These are phyloP conservation scores for Sclerotinia minor DNA, from an alignment of 2,329 filamentous ascomycete species.

Conservation along the genomic window DNA sequence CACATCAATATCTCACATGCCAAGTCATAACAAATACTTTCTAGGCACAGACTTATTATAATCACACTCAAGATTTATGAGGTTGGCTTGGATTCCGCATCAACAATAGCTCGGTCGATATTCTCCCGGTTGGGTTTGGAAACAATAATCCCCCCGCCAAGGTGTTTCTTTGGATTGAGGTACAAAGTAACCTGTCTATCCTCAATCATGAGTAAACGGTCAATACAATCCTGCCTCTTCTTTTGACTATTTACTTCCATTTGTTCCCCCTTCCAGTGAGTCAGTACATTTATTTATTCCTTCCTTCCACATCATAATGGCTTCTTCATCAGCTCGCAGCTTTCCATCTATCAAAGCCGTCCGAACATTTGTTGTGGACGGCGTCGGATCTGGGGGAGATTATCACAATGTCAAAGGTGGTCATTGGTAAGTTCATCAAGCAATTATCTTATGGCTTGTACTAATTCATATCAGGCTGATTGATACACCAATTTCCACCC, in stretches of 20 bases:
- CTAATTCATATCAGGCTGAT: conserved; percentile 66
- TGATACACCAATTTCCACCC: conserved; percentile 88
- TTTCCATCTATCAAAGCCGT: conserved; percentile 78
- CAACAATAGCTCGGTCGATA: conserved; percentile 22
- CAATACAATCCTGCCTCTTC: neutral
- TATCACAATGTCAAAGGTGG: conserved; percentile 88
- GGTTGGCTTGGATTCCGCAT: neutral
- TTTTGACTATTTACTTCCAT: conserved; percentile 11
- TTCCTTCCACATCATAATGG: conserved; percentile 29
- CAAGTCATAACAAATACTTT: neutral
- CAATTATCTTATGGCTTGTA: neutral
- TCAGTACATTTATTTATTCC: conserved; percentile 16
- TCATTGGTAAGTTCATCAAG: conserved; percentile 55
- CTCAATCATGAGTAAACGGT: conserved; percentile 9
- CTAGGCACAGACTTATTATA: neutral
- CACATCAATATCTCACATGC: neutral
- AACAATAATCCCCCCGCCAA: conserved; percentile 19
- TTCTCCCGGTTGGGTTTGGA: conserved; percentile 22
- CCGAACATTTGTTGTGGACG: conserved; percentile 70
- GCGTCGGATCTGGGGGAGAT: conserved; percentile 66
- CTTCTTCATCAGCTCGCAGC: conserved; percentile 35
- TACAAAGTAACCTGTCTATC: neutral
- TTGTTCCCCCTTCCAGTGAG: neutral
- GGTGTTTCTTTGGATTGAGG: neutral
- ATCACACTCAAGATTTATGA: neutral